A percentile compares a stretch with the other conserved stretches of the same genome.
These are phyloP conservation scores for Ogataea paraovalis DNA, from an alignment of 805 yeast species.

Conservation along the genomic window DNA sequence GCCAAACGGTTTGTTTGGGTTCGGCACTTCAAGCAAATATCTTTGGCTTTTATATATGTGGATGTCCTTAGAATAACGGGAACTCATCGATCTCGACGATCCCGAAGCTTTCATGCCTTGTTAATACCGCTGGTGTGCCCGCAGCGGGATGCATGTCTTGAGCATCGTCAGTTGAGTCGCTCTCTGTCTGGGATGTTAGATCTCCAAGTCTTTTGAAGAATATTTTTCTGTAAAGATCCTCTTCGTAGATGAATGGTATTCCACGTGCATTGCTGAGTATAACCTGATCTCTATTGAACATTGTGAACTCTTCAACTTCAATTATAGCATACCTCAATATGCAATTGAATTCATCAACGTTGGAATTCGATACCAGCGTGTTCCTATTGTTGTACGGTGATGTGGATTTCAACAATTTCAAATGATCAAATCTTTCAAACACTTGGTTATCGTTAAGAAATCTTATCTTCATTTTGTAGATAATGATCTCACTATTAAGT, in stretches of 20 bases:
- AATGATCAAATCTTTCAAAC: slow-evolving; percentile 4
- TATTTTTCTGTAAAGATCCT: neutral
- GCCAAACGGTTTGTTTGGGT: no score
- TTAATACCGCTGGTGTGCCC: no score
- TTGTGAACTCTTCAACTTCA: slow-evolving; percentile 11
- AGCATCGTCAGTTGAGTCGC: neutral
- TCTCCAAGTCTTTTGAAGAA: slow-evolving; percentile 1
- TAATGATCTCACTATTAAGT: slow-evolving; percentile 12
- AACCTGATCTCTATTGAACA: slow-evolving; percentile 21
- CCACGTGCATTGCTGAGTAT: slow-evolving; percentile 10
- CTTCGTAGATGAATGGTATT: slow-evolving; percentile 16
- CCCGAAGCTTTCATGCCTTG: neutral
- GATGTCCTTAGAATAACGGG: neutral
- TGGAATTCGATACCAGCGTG: neutral
- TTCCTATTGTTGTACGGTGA: no score
- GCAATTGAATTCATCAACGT: neutral
- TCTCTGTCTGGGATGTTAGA: neutral
- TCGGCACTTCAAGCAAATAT: no score
- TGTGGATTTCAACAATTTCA: slow-evolving; percentile 2
- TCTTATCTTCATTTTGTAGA: slow-evolving; percentile 8
- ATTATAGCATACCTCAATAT: slow-evolving; percentile 14
- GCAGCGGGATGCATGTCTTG: neutral
- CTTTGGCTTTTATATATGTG: no score
- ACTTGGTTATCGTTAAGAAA: slow-evolving; percentile 15
- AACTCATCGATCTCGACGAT: neutral